These are phyloP conservation scores for Zygoascus flipseniorum DNA, from an alignment of 805 yeast species.

Conservation along the genomic window DNA sequence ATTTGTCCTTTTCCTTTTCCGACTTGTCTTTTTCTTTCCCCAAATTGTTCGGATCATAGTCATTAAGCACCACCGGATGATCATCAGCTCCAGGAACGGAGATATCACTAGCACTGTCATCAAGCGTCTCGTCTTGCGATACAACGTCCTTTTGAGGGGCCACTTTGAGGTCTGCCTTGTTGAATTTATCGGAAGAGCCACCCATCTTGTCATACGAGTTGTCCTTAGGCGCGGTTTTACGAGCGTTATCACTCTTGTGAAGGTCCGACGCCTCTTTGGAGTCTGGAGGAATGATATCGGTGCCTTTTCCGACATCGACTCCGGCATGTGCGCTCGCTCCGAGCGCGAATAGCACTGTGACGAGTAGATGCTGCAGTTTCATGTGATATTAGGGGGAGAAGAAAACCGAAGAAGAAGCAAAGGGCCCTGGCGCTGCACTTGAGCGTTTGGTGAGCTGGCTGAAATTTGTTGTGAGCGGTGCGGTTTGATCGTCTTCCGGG, in stretches of 20 bases:
- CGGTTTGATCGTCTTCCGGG: neutral
- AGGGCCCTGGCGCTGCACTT: neutral
- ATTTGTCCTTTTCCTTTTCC: slow-evolving; percentile 14
- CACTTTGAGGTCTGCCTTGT: slow-evolving; percentile 21
- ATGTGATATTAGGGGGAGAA: neutral
- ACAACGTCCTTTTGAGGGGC: slow-evolving; percentile 13
- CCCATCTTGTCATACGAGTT: slow-evolving; percentile 18
- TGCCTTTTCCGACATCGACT: slow-evolving; percentile 19
- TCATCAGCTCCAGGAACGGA: slow-evolving; percentile 16
- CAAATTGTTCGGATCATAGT: slow-evolving; percentile 29
- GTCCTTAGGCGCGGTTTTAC: slow-evolving; percentile 29
- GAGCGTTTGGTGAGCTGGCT: neutral
- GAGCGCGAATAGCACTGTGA: slow-evolving; percentile 7
- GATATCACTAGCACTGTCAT: slow-evolving; percentile 10
- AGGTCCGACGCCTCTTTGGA: slow-evolving; percentile 19
- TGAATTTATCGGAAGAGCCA: slow-evolving; percentile 23
- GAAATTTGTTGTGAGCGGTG: neutral
- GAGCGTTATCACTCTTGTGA: slow-evolving; percentile 23
- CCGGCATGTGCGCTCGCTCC: slow-evolving; percentile 10
- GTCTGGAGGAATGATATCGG: slow-evolving; percentile 21
- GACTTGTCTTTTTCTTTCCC: slow-evolving; percentile 25
- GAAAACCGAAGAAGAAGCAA: neutral
- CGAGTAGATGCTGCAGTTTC: slow-evolving; percentile 2
- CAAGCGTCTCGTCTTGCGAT: slow-evolving; percentile 9
- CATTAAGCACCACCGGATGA: slow-evolving; percentile 28